phyloP scores from a whole-genome alignment of 2,329 filamentous ascomycete species.

The Scopulariopsis brevicaulis region DNA sequence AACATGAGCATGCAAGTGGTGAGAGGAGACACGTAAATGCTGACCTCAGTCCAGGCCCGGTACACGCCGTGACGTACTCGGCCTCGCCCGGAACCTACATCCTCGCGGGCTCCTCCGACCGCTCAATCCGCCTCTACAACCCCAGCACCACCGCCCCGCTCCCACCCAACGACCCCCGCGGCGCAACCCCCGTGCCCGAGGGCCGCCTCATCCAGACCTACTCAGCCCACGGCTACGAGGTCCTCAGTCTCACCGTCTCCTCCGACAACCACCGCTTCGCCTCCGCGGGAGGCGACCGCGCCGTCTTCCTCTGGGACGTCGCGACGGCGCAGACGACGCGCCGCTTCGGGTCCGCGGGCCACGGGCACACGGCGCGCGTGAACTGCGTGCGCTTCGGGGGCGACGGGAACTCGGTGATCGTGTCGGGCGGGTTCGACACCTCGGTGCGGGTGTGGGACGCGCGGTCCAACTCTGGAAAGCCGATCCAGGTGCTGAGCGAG shows the following conservation, averaged over 20 bases:
- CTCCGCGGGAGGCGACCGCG: conserved; percentile 80
- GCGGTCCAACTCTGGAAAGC: conserved; percentile 38
- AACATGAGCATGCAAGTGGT: not conserved
- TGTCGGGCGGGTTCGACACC: conserved; percentile 64
- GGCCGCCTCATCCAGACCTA: conserved; percentile 75
- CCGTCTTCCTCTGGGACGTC: conserved; percentile 93
- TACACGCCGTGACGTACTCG: conserved; percentile 65
- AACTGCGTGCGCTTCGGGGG: conserved; percentile 75
- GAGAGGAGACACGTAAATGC: not conserved
- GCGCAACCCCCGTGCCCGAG: conserved; percentile 20
- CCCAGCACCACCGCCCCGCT: conserved; percentile 40
- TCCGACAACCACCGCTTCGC: conserved; percentile 75
- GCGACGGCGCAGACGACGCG: conserved; percentile 64
- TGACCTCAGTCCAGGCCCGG: conserved; percentile 39
- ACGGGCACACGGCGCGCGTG: conserved; percentile 60
- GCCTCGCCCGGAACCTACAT: conserved; percentile 64
- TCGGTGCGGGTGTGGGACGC: conserved; percentile 69
- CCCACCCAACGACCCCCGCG: conserved; percentile 15
- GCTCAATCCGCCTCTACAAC: conserved; percentile 79
- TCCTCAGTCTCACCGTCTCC: conserved; percentile 68
- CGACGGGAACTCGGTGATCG: conserved; percentile 59
- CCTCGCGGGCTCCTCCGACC: conserved; percentile 78
- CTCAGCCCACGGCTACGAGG: conserved; percentile 80
- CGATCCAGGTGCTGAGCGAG: conserved; percentile 63
- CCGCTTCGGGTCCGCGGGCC: conserved; percentile 51